Evolutionary conservation across 176 grass and related monocot species (phyloP).

Genomic region (Cymbopogon citratus): DNA sequence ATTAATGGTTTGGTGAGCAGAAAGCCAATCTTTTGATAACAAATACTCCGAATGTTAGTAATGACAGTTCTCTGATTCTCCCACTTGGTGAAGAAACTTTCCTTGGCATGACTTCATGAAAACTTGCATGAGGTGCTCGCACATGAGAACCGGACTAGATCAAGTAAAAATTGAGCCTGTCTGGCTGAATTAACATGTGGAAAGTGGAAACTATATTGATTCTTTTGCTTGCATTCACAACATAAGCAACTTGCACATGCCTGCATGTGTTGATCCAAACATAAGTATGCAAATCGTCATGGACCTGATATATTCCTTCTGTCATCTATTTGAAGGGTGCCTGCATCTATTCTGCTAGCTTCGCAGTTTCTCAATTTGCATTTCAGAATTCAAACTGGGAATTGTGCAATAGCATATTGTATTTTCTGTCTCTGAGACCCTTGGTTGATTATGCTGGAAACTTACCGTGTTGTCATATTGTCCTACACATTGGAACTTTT

Average conservation of each 20-base stretch:
- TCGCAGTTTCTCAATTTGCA: slow-evolving; percentile 2
- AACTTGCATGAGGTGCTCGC: not conserved
- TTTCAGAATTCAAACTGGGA: not conserved
- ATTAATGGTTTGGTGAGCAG: not conserved
- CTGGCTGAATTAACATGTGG: not conserved
- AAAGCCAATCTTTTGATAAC: not conserved
- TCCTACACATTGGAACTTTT: not conserved
- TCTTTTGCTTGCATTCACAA: not conserved
- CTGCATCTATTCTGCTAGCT: not conserved
- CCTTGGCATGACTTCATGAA: not conserved
- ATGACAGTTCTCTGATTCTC: not conserved
- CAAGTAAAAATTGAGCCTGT: slow-evolving; percentile 15
- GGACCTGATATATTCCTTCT: not conserved
- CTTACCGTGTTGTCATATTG: not conserved
- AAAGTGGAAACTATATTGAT: not conserved
- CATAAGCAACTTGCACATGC: not conserved
- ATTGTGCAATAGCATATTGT: not conserved
- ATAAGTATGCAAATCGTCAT: not conserved
- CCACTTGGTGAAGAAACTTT: not conserved
- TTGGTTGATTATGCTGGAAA: slow-evolving; percentile 1
- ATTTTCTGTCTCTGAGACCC: not conserved
- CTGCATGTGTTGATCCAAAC: not conserved
- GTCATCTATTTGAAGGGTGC: not conserved
- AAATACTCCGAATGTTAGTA: not conserved
- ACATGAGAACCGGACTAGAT: not conserved